Conservation (phyloP, 306 rosid genomes). For the Adenanthera pavonina region DNA sequence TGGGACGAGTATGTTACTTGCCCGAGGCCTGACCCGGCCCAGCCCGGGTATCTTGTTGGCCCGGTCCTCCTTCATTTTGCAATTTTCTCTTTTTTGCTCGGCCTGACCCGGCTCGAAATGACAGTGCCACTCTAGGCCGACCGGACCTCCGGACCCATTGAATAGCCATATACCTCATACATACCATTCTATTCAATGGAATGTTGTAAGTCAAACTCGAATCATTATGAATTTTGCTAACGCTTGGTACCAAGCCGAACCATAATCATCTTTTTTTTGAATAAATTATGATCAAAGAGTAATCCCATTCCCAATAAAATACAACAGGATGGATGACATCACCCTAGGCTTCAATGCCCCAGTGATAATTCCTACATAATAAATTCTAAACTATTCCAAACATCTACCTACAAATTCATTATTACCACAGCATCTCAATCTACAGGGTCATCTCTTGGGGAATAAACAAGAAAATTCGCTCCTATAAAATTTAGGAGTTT, state of each 20-base stretch:
- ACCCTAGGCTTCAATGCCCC: not conserved
- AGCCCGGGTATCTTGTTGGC: too few relatives aligned
- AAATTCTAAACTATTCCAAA: not conserved
- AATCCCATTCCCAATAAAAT: not conserved
- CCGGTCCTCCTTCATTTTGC: too few relatives aligned
- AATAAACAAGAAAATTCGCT: not conserved
- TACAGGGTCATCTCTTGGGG: slow-evolving; percentile 5
- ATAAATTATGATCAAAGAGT: not conserved
- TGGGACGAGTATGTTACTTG: too few relatives aligned
- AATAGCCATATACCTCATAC: too few relatives aligned
- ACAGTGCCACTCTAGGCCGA: too few relatives aligned
- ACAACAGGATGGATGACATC: not conserved
- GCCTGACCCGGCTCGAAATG: too few relatives aligned
- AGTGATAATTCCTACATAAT: not conserved
- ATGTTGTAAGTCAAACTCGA: not conserved
- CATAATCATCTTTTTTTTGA: not conserved
- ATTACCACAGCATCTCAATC: slow-evolving; percentile 16
- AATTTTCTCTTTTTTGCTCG: too few relatives aligned
- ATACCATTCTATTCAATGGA: too few relatives aligned
- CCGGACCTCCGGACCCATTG: too few relatives aligned
- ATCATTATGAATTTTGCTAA: not conserved
- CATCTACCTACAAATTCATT: not conserved
- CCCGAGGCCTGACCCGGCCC: too few relatives aligned
- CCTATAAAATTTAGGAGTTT: not conserved
- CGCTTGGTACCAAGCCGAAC: not conserved